Percentiles rank a stretch among this genome's conserved stretches.
Conservation (phyloP, 2,329 filamentous ascomycete species). For the Apiospora malaysiana region DNA sequence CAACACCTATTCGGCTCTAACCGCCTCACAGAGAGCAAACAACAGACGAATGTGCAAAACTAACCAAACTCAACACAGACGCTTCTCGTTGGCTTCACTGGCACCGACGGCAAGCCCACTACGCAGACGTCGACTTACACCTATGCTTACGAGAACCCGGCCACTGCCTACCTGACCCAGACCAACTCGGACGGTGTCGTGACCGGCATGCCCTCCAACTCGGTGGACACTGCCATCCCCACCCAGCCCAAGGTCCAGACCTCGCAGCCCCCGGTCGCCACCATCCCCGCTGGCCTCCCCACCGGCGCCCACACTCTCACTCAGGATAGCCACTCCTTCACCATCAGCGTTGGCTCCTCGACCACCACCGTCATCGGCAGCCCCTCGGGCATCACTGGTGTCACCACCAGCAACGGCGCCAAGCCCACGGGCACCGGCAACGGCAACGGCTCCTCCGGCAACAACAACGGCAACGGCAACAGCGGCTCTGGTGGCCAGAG, state of each 20-base stretch:
- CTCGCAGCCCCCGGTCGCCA: conserved; percentile 31
- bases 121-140: conserved; percentile 27
- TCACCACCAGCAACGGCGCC: background rate
- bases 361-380: background rate
- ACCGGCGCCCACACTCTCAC: conserved; percentile 18
- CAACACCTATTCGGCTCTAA: background rate
- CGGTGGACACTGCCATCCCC: conserved; percentile 7
- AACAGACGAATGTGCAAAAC: conserved; percentile 18
- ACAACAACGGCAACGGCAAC: background rate
- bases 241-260: conserved; percentile 28
- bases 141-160: conserved; percentile 30
- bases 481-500: background rate
- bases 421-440: background rate
- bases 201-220: conserved; percentile 25
- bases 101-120: conserved; percentile 24
- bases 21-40: background rate
- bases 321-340: background rate
- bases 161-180: conserved; percentile 28
- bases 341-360: conserved; percentile 3
- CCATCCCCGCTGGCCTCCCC: conserved; percentile 47
- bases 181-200: conserved; percentile 30
- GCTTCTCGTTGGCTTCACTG: conserved; percentile 27
- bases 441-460: background rate
- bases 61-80: conserved; percentile 23
- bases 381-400: background rate